A percentile compares a stretch with the other conserved stretches of the same genome.
Evolutionary conservation across 441 rosid species (phyloP).

Genomic region (Hura crepitans): DNA sequence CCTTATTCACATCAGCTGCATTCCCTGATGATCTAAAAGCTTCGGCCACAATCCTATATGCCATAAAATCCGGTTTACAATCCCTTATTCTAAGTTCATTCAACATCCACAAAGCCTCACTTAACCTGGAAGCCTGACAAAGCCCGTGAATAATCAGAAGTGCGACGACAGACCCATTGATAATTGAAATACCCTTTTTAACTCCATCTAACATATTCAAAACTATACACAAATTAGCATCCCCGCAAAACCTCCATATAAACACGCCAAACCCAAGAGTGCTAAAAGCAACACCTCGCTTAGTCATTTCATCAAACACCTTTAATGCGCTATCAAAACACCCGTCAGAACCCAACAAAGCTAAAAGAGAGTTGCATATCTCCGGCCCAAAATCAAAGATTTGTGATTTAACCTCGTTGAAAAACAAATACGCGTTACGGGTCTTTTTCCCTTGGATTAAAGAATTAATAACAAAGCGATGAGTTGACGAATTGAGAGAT

Average conservation of each 20-base stretch:
- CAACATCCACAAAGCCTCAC: conserved; percentile 54
- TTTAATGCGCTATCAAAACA: conserved; percentile 40
- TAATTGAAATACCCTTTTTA: conserved; percentile 26
- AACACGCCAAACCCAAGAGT: conserved; percentile 76
- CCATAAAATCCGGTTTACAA: conserved; percentile 85
- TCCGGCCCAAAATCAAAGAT: conserved; percentile 40
- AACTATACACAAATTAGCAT: conserved; percentile 33
- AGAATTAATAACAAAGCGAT: conserved; percentile 43
- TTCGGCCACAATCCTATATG: conserved; percentile 77
- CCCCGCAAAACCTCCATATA: conserved; percentile 51
- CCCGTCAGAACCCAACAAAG: conserved; percentile 55
- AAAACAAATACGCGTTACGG: conserved; percentile 58
- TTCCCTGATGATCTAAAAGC: conserved; percentile 47
- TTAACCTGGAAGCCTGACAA: conserved; percentile 53
- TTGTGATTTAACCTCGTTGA: conserved; percentile 38
- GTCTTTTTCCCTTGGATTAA: conserved; percentile 41
- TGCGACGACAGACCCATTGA: conserved; percentile 70
- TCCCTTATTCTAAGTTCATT: conserved; percentile 63
- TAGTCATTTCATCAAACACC: conserved; percentile 64
- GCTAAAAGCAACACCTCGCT: conserved; percentile 40
- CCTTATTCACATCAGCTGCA: conserved; percentile 49
- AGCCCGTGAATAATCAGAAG: conserved; percentile 66
- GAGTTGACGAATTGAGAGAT: conserved; percentile 48
- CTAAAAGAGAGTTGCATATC: conserved; percentile 63
- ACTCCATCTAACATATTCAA: conserved; percentile 51